A percentile compares a stretch with the other conserved stretches of the same genome.
Evolutionary conservation across 768 basidiomycete species (phyloP).

Genomic region (Amanita phalloides): DNA sequence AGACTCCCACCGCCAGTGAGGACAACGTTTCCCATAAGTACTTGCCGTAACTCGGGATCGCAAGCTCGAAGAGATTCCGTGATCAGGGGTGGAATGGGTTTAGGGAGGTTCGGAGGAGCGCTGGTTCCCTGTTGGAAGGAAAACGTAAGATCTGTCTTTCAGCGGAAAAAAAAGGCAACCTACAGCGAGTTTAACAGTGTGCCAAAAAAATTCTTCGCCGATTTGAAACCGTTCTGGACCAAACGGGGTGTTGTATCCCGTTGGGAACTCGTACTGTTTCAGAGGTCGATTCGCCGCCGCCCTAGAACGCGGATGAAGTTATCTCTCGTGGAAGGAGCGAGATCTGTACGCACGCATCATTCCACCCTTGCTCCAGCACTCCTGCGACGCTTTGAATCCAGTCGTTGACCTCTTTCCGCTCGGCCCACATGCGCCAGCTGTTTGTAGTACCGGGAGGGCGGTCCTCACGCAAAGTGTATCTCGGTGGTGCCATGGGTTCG

Average conservation of each 20-base stretch:
- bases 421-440: conserved; percentile 75
- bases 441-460: conserved; percentile 62
- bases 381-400: conserved; percentile 88
- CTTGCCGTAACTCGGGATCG: conserved; percentile 86
- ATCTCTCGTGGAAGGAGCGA: neutral
- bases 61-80: conserved; percentile 70
- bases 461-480: conserved; percentile 67
- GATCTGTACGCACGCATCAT: conserved; percentile 57
- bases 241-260: conserved; percentile 81
- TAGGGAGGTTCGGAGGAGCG: conserved; percentile 46
- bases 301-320: conserved; percentile 22
- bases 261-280: conserved; percentile 89
- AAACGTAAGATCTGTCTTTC: neutral
- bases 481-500: conserved; percentile 53
- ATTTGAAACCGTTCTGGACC: conserved; percentile 72
- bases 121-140: conserved; percentile 33
- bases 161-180: conserved; percentile 9
- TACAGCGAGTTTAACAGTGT: conserved; percentile 47
- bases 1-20: conserved; percentile 91
- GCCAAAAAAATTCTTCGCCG: conserved; percentile 85
- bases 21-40: conserved; percentile 87
- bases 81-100: conserved; percentile 68
- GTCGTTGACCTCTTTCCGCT: conserved; percentile 78
- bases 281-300: conserved; percentile 43
- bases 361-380: conserved; percentile 81